Percentiles rank a stretch among this genome's conserved stretches.
Evolutionary conservation across 2,329 filamentous ascomycete species (phyloP).

Genomic region (Pyricularia pennisetigena): DNA sequence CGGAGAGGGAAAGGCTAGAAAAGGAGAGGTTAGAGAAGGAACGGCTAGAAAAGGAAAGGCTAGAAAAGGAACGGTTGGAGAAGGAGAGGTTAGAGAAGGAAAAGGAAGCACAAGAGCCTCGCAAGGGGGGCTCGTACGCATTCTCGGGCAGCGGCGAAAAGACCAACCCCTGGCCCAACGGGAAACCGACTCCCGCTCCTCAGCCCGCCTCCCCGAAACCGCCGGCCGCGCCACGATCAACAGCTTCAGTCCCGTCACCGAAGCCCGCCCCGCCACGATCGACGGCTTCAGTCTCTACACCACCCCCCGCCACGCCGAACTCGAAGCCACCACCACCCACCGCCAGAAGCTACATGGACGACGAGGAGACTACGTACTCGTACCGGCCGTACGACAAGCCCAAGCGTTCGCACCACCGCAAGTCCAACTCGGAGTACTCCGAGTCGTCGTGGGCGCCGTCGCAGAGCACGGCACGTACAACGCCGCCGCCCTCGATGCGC

Average conservation of each 20-base stretch:
- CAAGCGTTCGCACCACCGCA: constrained; percentile 34
- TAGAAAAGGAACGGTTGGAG: constrained; percentile 17
- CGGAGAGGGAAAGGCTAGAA: constrained; percentile 20
- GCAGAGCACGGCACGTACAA: constrained; percentile 73
- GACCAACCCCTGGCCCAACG: constrained; percentile 60
- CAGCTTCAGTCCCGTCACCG: constrained; percentile 14
- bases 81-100: constrained; percentile 20
- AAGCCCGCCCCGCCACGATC: constrained; percentile 17
- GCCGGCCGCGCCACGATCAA: constrained; percentile 15
- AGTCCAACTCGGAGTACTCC: constrained; percentile 63
- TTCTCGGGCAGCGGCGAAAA: constrained; percentile 58
- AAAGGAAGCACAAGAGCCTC: constrained; percentile 21
- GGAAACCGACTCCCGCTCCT: constrained; percentile 35
- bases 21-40: constrained; percentile 20
- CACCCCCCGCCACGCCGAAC: constrained; percentile 5
- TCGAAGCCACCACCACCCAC: constrained; percentile 33
- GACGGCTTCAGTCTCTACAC: constrained; percentile 14
- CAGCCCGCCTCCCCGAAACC: constrained; percentile 12
- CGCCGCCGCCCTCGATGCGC: constrained; percentile 69
- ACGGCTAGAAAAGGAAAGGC: constrained; percentile 17
- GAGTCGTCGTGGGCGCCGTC: constrained; percentile 83
- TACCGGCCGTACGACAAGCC: constrained; percentile 70
- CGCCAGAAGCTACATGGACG: constrained; percentile 48
- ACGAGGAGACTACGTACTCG: constrained; percentile 58
- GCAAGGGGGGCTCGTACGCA: constrained; percentile 46